phyloP scores from a whole-genome alignment of 345 rosid species.

The Euphorbia tirucalli region DNA sequence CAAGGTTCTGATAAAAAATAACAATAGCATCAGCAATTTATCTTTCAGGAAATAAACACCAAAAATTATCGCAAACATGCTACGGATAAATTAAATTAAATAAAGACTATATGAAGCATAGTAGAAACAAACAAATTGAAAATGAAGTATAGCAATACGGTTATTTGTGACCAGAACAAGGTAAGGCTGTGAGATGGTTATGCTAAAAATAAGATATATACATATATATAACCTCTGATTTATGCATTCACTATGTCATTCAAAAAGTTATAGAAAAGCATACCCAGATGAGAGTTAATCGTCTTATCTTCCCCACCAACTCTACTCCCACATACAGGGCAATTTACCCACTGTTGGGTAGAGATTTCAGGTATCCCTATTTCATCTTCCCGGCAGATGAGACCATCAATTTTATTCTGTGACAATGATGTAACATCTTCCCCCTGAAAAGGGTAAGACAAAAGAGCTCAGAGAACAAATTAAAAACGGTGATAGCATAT shows the following conservation, averaged over 20 bases:
- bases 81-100: no score
- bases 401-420: not conserved
- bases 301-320: slow-evolving; percentile 40
- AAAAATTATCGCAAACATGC: no score
- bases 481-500: not conserved
- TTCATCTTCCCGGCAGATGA: slow-evolving; percentile 18
- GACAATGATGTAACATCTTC: slow-evolving; percentile 14
- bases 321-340: slow-evolving; percentile 51
- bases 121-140: no score
- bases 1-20: not conserved
- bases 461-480: slow-evolving; percentile 28
- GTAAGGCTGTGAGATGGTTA: not conserved
- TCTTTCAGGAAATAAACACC: no score
- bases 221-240: not conserved
- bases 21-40: no score
- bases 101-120: no score
- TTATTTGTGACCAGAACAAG: not conserved
- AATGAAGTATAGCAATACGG: no score
- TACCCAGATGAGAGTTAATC: slow-evolving; percentile 71
- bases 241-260: not conserved
- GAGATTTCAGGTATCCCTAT: slow-evolving; percentile 1
- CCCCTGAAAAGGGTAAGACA: slow-evolving; percentile 34
- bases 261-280: not conserved
- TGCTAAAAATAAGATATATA: no score
- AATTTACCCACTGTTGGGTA: slow-evolving; percentile 28